These are phyloP conservation scores for Ophiostoma novo-ulmi DNA, from an alignment of 2,329 filamentous ascomycete genomes.

Conservation along the genomic window DNA sequence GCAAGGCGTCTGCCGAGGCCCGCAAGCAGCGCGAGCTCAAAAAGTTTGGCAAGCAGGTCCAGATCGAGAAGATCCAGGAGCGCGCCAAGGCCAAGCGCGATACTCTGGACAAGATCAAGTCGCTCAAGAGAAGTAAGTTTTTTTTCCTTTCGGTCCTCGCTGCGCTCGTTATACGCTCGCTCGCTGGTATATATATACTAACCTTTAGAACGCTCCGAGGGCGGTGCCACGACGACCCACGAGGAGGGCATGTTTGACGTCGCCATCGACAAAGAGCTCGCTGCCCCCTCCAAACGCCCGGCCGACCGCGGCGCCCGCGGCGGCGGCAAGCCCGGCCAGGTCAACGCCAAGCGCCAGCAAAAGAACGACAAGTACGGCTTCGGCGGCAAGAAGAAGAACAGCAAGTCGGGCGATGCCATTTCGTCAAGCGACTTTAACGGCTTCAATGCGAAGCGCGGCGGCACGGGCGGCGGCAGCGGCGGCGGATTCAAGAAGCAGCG, in stretches of 20 bases:
- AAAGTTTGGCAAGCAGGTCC: constrained; percentile 98
- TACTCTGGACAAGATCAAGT: constrained; percentile 91
- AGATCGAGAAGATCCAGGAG: constrained; percentile 93
- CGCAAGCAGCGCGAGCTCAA: constrained; percentile 89
- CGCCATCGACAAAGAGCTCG: constrained; percentile 65
- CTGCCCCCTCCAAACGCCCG: constrained; percentile 31
- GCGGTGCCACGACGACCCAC: constrained; percentile 58
- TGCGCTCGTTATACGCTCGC: background rate
- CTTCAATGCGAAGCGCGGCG: constrained; percentile 84
- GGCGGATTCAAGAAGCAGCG: constrained; percentile 35
- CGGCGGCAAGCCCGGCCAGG: constrained; percentile 35
- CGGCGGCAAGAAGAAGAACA: constrained; percentile 87
- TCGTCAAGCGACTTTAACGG: constrained; percentile 75
- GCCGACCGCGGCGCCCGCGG: constrained; percentile 29
- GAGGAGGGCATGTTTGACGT: constrained; percentile 91
- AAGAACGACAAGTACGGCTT: constrained; percentile 94
- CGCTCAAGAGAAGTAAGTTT: constrained; percentile 94
- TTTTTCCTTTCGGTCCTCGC: constrained; percentile 24
- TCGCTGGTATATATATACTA: constrained; percentile 22
- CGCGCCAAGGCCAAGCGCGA: constrained; percentile 86
- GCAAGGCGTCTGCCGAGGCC: constrained; percentile 89
- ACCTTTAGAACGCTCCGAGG: constrained; percentile 76
- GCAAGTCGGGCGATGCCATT: constrained; percentile 83
- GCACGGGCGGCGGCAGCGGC: constrained; percentile 59
- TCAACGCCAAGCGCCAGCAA: constrained; percentile 76